A percentile compares a stretch with the other conserved stretches of the same genome.
phyloP scores from a whole-genome alignment of 257 asterid genomes.

The Osmanthus fragrans region DNA sequence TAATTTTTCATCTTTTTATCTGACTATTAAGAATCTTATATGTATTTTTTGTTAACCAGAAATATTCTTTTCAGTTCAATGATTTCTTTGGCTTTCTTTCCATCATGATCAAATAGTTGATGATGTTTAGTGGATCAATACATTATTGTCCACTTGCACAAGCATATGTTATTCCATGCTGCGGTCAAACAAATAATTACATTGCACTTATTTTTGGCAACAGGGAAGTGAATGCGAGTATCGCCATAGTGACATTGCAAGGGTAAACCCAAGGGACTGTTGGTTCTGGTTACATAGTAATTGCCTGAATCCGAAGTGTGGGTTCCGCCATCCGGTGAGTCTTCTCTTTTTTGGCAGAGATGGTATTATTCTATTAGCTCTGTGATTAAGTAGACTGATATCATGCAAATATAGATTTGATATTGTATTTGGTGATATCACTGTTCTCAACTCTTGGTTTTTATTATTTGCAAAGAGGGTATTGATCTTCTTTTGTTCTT shows the following conservation, averaged over 20 bases:
- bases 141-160: neutral
- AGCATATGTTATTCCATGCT: neutral
- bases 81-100: neutral
- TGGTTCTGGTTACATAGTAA: conserved; percentile 74
- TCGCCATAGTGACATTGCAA: conserved; percentile 83
- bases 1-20: neutral
- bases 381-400: neutral
- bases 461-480: neutral
- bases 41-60: neutral
- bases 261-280: conserved; percentile 91
- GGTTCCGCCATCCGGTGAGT: conserved; percentile 89
- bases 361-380: neutral
- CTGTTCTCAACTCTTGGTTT: neutral
- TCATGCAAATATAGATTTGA: neutral
- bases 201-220: neutral
- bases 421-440: neutral
- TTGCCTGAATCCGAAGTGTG: conserved; percentile 85
- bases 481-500: conserved; percentile 2
- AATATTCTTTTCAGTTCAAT: too few species aligned
- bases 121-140: neutral
- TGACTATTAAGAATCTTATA: neutral
- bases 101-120: too few species aligned
- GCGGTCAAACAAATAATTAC: neutral
- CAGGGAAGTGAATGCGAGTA: conserved; percentile 94
- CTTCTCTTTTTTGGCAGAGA: neutral